Evolutionary conservation across 352 stramenopile species (phyloP).

Genomic region (Pythium rishiriense): DNA sequence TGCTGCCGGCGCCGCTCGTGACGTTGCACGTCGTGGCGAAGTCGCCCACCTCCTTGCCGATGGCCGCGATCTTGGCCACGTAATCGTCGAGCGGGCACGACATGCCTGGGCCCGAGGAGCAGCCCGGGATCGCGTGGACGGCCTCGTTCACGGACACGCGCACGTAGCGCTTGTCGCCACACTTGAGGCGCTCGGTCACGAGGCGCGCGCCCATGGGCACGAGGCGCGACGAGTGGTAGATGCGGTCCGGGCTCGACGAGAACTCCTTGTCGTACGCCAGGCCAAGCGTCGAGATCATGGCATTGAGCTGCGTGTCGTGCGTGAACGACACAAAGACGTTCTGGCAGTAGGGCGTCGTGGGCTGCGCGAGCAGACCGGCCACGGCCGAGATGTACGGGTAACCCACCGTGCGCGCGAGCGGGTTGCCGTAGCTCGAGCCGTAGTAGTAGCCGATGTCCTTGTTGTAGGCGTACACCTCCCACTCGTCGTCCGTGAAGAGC

Average conservation of each 20-base stretch:
- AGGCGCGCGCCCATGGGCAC: constrained; percentile 44
- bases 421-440: constrained; percentile 47
- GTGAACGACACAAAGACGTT: constrained; percentile 56
- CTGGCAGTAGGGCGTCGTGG: constrained; percentile 46
- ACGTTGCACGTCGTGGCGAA: constrained; percentile 43
- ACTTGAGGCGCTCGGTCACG: constrained; percentile 51
- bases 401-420: constrained; percentile 41
- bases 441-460: constrained; percentile 62
- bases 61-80: constrained; percentile 36
- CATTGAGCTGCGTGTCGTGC: constrained; percentile 58
- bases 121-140: constrained; percentile 41
- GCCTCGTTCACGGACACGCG: constrained; percentile 56
- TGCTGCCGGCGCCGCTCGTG: constrained; percentile 36
- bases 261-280: constrained; percentile 48
- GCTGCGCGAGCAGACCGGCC: constrained; percentile 41
- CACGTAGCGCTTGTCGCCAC: constrained; percentile 38
- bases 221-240: constrained; percentile 45
- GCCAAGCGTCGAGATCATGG: constrained; percentile 44
- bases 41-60: constrained; percentile 42
- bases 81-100: constrained; percentile 49
- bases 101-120: constrained; percentile 45
- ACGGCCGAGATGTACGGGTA: constrained; percentile 48
- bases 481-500: constrained; percentile 60
- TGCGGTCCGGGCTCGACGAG: constrained; percentile 36
- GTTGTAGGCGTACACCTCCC: constrained; percentile 51